Base-by-base conservation (phyloP, 352 stramenopile genomes). In the Plasmopara viticola region DNA sequence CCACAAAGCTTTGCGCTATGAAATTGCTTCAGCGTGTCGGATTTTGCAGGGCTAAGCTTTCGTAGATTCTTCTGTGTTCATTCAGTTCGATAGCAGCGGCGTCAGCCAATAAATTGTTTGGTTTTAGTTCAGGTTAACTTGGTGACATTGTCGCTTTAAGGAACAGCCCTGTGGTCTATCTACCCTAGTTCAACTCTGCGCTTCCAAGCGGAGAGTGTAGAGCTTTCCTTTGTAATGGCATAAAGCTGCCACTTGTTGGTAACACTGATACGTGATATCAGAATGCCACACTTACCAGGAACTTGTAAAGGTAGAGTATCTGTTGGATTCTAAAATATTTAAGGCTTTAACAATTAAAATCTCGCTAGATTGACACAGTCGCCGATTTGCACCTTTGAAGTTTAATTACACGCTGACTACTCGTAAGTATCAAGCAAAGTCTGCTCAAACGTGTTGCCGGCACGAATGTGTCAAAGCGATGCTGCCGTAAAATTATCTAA, bases 1-100 rank as follows among this genome's bases (percentile, higher is more conserved):
- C 74, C 79, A 51, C 82, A 92, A n/a, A 90, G 63, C 59, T 92
- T 92, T 52, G 80, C 77, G 40, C 66, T 80, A 60, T 62, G 84
- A 2, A 61, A 66, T 31, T 74, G 76, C 40, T 83, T 82, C n/a
- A 13, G 12, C 37, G 13, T 38, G 33, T 41, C 9, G 51, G 56
- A 37, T 39, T 69, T 78, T 35, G 79, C 74, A 10, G 44, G 40
- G 47, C 44, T 45, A 12, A 66, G 49, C 9, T 55, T 37, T 15
- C 51, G 62, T 28, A 59, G 34, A 13, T 66, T 65, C 41, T 67
- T 72, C 41, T 60, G 56, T 59, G 45, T 2, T 42, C 44, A 29
- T 79, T 63, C 5, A 87, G 64, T 60, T 86, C 65, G 28, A 64
- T 83, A 18, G 84, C 42, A 13, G 72, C 70, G 0, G 66, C 65